Evolutionary conservation across 2,329 filamentous ascomycete species (phyloP).

Genomic region (Fusarium lateritium): DNA sequence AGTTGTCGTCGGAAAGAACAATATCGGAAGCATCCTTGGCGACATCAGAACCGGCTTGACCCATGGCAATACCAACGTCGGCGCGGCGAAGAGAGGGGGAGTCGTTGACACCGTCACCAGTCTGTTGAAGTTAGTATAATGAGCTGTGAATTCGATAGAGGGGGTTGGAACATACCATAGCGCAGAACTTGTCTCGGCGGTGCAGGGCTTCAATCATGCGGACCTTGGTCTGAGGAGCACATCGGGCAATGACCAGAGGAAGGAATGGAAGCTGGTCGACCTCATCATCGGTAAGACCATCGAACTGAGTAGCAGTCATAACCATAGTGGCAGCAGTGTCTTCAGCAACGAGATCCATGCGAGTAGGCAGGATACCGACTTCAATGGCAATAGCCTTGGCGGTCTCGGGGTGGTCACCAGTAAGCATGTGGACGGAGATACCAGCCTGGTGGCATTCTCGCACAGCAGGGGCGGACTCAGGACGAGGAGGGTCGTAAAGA

Average conservation of each 20-base stretch:
- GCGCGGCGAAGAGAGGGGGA: conserved; percentile 78
- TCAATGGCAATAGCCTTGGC: conserved; percentile 74
- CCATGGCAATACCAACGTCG: conserved; percentile 81
- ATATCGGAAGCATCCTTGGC: conserved; percentile 77
- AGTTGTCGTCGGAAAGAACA: conserved; percentile 81
- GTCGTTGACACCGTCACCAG: conserved; percentile 82
- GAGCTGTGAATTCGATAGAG: background rate
- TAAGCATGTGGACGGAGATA: conserved; percentile 78
- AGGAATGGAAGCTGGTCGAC: conserved; percentile 75
- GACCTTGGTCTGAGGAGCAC: conserved; percentile 79
- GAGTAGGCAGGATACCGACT: conserved; percentile 70
- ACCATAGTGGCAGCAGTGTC: conserved; percentile 72
- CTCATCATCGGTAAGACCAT: conserved; percentile 73
- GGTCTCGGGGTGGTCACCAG: conserved; percentile 75
- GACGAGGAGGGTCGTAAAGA: conserved; percentile 79
- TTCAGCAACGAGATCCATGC: conserved; percentile 64
- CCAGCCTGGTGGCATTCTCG: conserved; percentile 72
- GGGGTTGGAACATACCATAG: conserved; percentile 64
- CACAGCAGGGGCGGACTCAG: conserved; percentile 74
- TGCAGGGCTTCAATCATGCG: conserved; percentile 82
- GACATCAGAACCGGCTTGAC: conserved; percentile 73
- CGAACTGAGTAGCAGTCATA: conserved; percentile 76
- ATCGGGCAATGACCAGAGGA: conserved; percentile 78
- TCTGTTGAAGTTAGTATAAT: conserved; percentile 53
- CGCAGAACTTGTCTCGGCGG: conserved; percentile 74